phyloP scores from a whole-genome alignment of 768 basidiomycete genomes.

The Boletus subcaerulescens region DNA sequence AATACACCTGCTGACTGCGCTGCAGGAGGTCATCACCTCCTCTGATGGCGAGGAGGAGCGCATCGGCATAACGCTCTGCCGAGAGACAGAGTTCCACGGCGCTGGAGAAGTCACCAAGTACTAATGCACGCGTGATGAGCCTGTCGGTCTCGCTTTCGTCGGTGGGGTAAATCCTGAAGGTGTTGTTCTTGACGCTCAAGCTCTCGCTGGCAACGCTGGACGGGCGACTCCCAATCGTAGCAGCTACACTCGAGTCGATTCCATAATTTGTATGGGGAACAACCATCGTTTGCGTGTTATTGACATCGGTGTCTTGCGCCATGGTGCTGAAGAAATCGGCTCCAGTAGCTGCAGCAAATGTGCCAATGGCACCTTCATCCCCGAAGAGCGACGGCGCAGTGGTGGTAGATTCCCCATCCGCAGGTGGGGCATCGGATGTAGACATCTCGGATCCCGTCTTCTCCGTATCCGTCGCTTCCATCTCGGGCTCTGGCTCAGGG shows the following conservation, averaged over 20 bases:
- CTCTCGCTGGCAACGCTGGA: constrained; percentile 63
- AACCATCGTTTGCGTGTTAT: constrained; percentile 38
- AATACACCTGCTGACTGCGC: constrained; percentile 91
- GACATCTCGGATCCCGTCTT: constrained; percentile 66
- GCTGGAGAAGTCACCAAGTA: constrained; percentile 92
- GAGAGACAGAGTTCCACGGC: constrained; percentile 92
- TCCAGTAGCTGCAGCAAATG: constrained; percentile 49
- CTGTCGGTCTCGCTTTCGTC: constrained; percentile 87
- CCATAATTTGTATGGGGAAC: constrained; percentile 81
- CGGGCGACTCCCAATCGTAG: constrained; percentile 89
- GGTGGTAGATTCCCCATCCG: constrained; percentile 75
- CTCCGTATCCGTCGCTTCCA: constrained; percentile 29
- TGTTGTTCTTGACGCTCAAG: constrained; percentile 61
- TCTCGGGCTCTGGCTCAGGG: constrained; percentile 41
- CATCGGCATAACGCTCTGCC: constrained; percentile 88
- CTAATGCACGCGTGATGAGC: constrained; percentile 87
- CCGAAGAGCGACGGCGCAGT: constrained; percentile 88
- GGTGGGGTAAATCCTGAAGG: constrained; percentile 86
- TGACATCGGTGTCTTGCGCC: constrained; percentile 43
- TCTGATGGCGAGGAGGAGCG: constrained; percentile 87
- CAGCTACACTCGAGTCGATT: constrained; percentile 88
- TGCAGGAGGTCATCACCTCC: constrained; percentile 86
- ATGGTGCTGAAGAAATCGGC: constrained; percentile 91
- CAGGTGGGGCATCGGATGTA: constrained; percentile 61
- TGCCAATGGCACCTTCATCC: constrained; percentile 64